Evolutionary conservation across 2,329 filamentous ascomycete genomes (phyloP).

Genomic region (Fusarium guadeloupense): DNA sequence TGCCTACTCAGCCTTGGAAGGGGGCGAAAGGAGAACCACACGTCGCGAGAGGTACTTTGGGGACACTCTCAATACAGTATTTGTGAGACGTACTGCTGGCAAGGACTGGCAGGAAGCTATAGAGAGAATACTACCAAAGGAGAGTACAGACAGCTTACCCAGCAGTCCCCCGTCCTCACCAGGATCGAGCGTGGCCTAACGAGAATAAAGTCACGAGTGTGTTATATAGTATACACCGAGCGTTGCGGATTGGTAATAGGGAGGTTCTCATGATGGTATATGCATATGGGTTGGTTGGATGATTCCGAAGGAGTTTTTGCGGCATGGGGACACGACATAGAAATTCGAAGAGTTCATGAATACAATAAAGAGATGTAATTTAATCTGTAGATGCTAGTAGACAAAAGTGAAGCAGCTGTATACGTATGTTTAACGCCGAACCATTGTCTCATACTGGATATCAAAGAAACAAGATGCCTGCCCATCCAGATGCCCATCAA

Average conservation of each 20-base stretch:
- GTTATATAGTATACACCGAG: conserved; percentile 16
- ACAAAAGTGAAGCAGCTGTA: neutral
- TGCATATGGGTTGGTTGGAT: conserved; percentile 7
- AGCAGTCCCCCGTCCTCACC: conserved; percentile 33
- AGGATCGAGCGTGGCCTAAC: conserved; percentile 6
- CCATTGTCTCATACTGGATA: conserved; percentile 9
- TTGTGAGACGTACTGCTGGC: conserved; percentile 73
- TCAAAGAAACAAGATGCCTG: conserved; percentile 9
- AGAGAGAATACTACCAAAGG: conserved; percentile 22
- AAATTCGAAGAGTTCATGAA: conserved; percentile 1
- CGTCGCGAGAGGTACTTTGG: conserved; percentile 79
- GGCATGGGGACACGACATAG: conserved; percentile 12
- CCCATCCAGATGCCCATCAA: neutral
- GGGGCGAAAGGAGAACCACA: conserved; percentile 72
- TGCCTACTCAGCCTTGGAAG: conserved; percentile 80
- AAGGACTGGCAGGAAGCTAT: conserved; percentile 50
- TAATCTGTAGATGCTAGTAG: conserved; percentile 4
- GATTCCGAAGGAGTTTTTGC: conserved; percentile 18
- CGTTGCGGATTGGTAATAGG: neutral
- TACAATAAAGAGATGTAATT: conserved; percentile 5
- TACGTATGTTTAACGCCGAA: neutral
- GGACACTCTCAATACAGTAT: conserved; percentile 64
- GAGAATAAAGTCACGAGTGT: neutral
- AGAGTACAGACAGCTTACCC: conserved; percentile 16
- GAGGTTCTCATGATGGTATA: conserved; percentile 4